Percentiles rank a stretch among this genome's conserved stretches.
Evolutionary conservation across 148 eudicot species (phyloP).

Genomic region (Beta vulgaris): DNA sequence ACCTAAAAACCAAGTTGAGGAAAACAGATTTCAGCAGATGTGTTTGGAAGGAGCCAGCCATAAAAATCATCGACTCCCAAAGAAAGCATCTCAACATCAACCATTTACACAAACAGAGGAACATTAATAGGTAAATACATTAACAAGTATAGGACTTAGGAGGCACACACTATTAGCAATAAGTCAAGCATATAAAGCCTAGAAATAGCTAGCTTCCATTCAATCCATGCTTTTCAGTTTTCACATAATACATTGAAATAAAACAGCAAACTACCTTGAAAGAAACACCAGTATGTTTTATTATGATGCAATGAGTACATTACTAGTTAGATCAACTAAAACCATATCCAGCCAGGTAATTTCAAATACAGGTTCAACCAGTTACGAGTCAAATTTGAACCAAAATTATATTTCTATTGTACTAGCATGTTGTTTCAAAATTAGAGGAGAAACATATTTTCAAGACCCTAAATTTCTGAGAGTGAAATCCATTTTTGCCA

Average conservation of each 20-base stretch:
- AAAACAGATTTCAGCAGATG: background rate
- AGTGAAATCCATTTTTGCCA: background rate
- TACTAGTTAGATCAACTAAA: background rate
- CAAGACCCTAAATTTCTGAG: background rate
- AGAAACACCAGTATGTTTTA: background rate
- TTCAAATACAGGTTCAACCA: background rate
- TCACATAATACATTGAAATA: background rate
- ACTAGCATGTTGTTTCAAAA: background rate
- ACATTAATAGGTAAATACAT: background rate
- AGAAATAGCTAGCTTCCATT: background rate
- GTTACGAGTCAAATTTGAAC: background rate
- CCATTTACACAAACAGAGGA: background rate
- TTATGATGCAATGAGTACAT: background rate
- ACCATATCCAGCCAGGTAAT: background rate
- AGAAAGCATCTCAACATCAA: background rate
- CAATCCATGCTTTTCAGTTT: background rate
- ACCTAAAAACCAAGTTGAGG: conserved; percentile 40
- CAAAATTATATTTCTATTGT: background rate
- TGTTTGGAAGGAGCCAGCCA: background rate
- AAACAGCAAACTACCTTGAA: background rate
- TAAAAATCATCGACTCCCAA: background rate
- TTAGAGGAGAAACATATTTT: background rate
- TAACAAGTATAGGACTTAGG: background rate
- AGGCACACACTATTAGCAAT: background rate
- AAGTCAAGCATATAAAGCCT: background rate